Evolutionary conservation across 1,284 basidiomycete genomes (phyloP), one percentile per base, ranked within the genome.

Genomic region (Cryptococcus sp.): DNA sequence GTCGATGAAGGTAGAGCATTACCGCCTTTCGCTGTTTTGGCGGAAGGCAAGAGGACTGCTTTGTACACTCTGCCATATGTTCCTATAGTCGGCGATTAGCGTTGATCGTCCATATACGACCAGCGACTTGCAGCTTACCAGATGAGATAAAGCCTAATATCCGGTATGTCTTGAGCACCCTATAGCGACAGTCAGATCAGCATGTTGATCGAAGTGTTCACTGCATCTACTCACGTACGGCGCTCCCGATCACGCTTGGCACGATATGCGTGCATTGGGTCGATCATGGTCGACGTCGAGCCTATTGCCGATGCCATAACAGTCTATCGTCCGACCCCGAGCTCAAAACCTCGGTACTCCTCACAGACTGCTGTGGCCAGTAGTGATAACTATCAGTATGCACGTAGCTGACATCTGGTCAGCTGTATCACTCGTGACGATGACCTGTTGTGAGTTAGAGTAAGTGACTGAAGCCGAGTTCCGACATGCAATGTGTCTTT

Each of bases 41-140:
- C 69, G 0, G 71, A 66, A 23, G 72, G 61, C 7, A 74, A 65
- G 17, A 82, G 67, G 61, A 90, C 85, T 0, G 94, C 96, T 78
- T 99, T 99, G 85, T 99, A 99, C 5, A 99, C 95, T 27, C 93
- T 84, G 0, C 96, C 96, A 72, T 99, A 99, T 0, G 96, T 99
- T 19, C 95, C 95, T 78, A 47, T 19, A 5, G 23, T 51, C 39
- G 57, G 48, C 30, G 8, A 52, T 54, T 5, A 39, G 25, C 45
- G 19, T 39, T 19, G 27, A 19, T 19, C 13, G 30, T 15, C 16
- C 17, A 16, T 45, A 25, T 50, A 45, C 45, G 6, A 4, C 13
- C 39, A 20, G 19, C 35, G 41, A 25, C 25, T 22, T 1, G 20
- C 15, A 13, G 57, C 68, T 49, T 23, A 76, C 78, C 78, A 4